Evolutionary conservation across 345 rosid species (phyloP).

Genomic region (Salix viminalis): DNA sequence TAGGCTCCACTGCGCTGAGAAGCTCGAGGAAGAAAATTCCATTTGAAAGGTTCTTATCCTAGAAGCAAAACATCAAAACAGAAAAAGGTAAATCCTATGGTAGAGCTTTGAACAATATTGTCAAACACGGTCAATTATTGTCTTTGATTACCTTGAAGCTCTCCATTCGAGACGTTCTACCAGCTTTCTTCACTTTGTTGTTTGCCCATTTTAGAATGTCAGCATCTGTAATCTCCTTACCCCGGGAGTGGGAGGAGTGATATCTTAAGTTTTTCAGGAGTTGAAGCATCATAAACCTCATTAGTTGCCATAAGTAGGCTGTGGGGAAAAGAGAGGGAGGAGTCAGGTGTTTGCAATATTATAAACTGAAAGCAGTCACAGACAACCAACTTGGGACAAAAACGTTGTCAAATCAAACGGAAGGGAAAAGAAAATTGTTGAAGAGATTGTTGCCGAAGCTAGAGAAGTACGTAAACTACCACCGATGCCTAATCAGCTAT

Average conservation of each 20-base stretch:
- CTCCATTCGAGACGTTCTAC: slow-evolving; percentile 66
- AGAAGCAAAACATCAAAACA: slow-evolving; percentile 9
- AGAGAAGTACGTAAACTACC: background rate
- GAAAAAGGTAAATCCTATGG: slow-evolving; percentile 9
- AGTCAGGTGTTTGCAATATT: background rate
- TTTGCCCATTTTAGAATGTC: slow-evolving; percentile 93
- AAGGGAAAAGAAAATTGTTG: background rate
- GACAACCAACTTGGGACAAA: background rate
- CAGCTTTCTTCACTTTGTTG: slow-evolving; percentile 71
- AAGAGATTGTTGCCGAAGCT: background rate
- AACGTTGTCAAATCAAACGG: background rate
- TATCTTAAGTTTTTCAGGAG: slow-evolving; percentile 85
- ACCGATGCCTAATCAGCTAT: background rate
- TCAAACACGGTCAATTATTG: background rate
- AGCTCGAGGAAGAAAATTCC: slow-evolving; percentile 92
- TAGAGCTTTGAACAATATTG: background rate
- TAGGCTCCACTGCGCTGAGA: slow-evolving; percentile 81
- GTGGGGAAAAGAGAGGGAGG: slow-evolving; percentile 22
- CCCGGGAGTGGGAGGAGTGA: slow-evolving; percentile 56
- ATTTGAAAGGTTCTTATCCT: slow-evolving; percentile 76
- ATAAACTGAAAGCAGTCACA: background rate
- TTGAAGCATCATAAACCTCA: slow-evolving; percentile 96
- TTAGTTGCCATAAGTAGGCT: slow-evolving; percentile 94
- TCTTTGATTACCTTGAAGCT: slow-evolving; percentile 74
- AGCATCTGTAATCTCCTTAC: slow-evolving; percentile 84